Base-by-base conservation (phyloP, 2,329 filamentous ascomycete species). In the Neocucurbitaria cava region DNA sequence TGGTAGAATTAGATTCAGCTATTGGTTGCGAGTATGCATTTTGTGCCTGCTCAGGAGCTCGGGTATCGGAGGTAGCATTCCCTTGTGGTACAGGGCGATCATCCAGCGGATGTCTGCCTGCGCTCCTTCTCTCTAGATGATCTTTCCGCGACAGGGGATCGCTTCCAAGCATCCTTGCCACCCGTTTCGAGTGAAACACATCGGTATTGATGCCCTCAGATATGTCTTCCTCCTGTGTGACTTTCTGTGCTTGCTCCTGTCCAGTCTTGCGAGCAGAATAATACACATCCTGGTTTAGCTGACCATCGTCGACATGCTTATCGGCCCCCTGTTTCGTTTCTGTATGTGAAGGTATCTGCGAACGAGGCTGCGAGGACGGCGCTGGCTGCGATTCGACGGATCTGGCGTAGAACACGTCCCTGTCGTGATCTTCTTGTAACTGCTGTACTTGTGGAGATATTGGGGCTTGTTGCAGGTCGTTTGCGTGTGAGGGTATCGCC, bases 161-260 rank as follows among this genome's bases (percentile, higher is more conserved):
- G 26, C 78, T 78, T 26, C 83, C 81, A 13, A 89, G 74, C 71
- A 85, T 78, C 55, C 76, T 81, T 24, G 85, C 83, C 18, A 87
- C 82, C 49, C 79, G 80, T 3, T 82, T 82, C 49, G 83, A 89
- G 51, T 84, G 83, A 66, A 89, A 89, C 0, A 89, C 72, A 59
- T 86, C 82, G 5, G 82, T 81, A 65, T 88, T 82, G 64, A 87
- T 78, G 42, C 83, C 85, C 48, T 86, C 83, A 3, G 85, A 80
- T 15, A 82, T 54, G n/a, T 82, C 78, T 17, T 81, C 77, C 50
- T 80, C 70, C 46, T 62, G 62, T 39, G 65, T 62, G 33, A 58
- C 58, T 38, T 76, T 23, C 38, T 40, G 38, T 21, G 71, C 41
- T 30, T 59, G 52, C 30, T 58, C 31, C 24, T 65, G 58, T n/a